Conservation (phyloP, 2,329 filamentous ascomycete genomes). For the Diaporthe capsici region DNA sequence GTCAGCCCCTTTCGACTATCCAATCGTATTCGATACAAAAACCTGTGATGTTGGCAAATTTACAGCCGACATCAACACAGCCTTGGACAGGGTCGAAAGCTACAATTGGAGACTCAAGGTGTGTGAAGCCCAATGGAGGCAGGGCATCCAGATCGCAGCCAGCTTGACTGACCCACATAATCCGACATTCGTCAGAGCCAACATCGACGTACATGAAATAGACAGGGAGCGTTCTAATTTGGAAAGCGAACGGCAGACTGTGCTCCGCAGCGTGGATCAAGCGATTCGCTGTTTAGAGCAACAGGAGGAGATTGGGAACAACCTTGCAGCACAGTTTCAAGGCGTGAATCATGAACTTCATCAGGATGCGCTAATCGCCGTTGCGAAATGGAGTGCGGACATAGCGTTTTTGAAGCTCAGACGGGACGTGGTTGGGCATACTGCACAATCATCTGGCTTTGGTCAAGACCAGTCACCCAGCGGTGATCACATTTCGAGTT, state of each 20-base stretch:
- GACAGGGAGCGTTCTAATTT: neutral
- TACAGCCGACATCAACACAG: neutral
- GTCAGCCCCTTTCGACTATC: neutral
- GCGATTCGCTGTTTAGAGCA: neutral
- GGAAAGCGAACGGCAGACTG: neutral
- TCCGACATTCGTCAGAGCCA: neutral
- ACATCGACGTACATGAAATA: neutral
- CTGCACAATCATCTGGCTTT: neutral
- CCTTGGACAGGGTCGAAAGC: neutral
- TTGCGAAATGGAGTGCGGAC: neutral
- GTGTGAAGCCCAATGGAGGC: neutral
- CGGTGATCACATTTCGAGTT: neutral
- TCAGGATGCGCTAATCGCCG: neutral
- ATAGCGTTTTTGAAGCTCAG: neutral
- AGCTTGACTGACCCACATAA: neutral
- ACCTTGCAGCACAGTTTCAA: neutral
- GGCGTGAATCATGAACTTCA: neutral
- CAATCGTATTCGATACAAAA: neutral
- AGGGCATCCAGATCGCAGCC: neutral
- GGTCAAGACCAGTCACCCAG: no score
- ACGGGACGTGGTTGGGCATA: neutral
- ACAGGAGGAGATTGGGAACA: neutral
- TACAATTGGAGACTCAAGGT: neutral
- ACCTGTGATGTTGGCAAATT: neutral
- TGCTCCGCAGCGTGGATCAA: neutral